Evolutionary conservation across 2,329 filamentous ascomycete species (phyloP).

Genomic region (Setomelanomma holmii): DNA sequence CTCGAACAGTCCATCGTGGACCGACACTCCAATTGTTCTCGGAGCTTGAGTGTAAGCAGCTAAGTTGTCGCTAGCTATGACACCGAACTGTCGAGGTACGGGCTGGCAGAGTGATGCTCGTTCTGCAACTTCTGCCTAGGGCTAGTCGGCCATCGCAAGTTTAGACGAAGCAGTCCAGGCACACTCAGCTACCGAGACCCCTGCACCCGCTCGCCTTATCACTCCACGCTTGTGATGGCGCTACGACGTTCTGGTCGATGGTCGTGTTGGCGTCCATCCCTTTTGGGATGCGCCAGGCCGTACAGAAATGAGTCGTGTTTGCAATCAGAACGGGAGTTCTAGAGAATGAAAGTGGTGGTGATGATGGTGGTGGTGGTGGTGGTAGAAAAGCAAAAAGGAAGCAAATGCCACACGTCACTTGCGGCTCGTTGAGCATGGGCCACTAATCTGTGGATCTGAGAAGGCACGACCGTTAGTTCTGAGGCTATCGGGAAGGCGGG

Average conservation of each 20-base stretch:
- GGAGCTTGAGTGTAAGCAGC: neutral
- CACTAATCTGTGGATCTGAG: neutral
- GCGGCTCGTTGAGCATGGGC: neutral
- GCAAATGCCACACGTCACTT: neutral
- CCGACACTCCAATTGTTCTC: neutral
- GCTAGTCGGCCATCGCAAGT: neutral
- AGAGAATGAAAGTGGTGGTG: neutral
- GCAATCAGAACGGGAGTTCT: neutral
- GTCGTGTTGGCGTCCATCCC: neutral
- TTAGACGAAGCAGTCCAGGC: neutral
- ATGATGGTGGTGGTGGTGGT: neutral
- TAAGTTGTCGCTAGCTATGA: too few species aligned
- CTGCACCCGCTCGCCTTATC: conserved; percentile 18
- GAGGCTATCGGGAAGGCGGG: neutral
- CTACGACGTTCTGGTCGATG: conserved; percentile 8
- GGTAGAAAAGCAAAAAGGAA: conserved; percentile 1
- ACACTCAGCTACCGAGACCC: conserved; percentile 1
- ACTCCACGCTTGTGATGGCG: conserved; percentile 7
- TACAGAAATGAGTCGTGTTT: too few species aligned
- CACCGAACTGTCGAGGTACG: too few species aligned
- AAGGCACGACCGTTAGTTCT: neutral
- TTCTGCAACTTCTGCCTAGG: neutral
- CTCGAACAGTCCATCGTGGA: neutral
- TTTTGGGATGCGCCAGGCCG: neutral
- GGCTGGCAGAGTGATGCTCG: too few species aligned